Percentiles rank a stretch among this genome's conserved stretches.
These are phyloP conservation scores for Globisporangium cederbergense DNA, from an alignment of 352 stramenopile genomes.

Conservation along the genomic window DNA sequence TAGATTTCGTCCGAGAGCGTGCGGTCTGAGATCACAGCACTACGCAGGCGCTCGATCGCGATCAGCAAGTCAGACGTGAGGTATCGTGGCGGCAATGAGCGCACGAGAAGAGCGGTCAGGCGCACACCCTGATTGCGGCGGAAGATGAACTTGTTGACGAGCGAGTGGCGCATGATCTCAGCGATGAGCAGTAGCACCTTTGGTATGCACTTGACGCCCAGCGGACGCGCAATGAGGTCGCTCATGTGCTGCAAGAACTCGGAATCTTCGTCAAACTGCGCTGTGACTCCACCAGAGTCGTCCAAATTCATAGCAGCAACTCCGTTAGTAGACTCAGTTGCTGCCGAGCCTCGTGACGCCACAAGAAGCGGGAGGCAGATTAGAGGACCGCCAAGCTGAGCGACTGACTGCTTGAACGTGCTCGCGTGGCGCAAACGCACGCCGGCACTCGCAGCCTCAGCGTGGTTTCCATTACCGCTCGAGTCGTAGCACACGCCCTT, in stretches of 20 bases:
- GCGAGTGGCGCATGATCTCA: constrained; percentile 83
- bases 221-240: constrained; percentile 65
- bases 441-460: constrained; percentile 46
- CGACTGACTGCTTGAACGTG: constrained; percentile 70
- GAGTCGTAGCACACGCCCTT: constrained; percentile 69
- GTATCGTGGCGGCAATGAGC: constrained; percentile 62
- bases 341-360: constrained; percentile 16
- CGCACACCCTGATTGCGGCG: constrained; percentile 73
- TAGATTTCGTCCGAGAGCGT: constrained; percentile 79
- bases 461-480: constrained; percentile 66
- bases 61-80: constrained; percentile 63
- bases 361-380: constrained; percentile 67
- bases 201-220: constrained; percentile 63
- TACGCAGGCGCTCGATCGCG: constrained; percentile 70
- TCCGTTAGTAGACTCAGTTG: background rate
- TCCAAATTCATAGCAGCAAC: background rate
- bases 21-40: constrained; percentile 74
- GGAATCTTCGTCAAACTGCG: constrained; percentile 74
- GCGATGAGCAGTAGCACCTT: constrained; percentile 76
- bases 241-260: constrained; percentile 75
- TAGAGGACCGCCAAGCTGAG: constrained; percentile 57
- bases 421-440: constrained; percentile 60
- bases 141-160: constrained; percentile 88
- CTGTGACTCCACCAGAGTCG: constrained; percentile 16
- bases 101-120: constrained; percentile 62